Evolutionary conservation across 345 rosid species (phyloP).

Genomic region (Eucalyptus victrix): DNA sequence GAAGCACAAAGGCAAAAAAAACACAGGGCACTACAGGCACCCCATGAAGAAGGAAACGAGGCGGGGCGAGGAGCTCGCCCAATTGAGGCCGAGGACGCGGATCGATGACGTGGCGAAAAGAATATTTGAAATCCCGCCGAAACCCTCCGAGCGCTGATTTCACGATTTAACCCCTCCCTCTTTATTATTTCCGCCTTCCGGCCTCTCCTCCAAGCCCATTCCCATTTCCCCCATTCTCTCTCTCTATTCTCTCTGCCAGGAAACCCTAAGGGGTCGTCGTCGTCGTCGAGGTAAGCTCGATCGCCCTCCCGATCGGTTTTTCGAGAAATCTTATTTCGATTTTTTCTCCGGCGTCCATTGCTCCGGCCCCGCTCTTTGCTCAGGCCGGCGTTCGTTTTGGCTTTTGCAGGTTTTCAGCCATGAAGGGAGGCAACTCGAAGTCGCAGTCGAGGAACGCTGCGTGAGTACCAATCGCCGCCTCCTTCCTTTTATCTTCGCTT

Average conservation of each 20-base stretch:
- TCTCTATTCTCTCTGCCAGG: not conserved
- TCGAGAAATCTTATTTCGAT: not conserved
- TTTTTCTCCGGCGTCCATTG: not conserved
- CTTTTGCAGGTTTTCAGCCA: conserved; percentile 36
- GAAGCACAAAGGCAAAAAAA: not conserved
- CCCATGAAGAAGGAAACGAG: not conserved
- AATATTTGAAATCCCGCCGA: conserved; percentile 63
- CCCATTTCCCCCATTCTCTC: not conserved
- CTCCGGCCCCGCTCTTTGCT: not conserved
- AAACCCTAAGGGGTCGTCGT: not conserved
- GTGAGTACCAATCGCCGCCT: conserved; percentile 14
- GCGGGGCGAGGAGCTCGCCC: not conserved
- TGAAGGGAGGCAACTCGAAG: conserved; percentile 94
- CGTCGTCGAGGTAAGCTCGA: conserved; percentile 2
- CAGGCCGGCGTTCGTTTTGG: not conserved
- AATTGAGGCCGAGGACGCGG: conserved; percentile 13
- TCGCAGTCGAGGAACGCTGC: conserved; percentile 58
- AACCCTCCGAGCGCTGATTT: conserved; percentile 22
- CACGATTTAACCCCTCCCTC: conserved; percentile 45
- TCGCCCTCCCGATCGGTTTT: not conserved
- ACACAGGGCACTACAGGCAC: not conserved
- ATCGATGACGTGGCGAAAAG: conserved; percentile 51
- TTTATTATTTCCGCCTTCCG: conserved; percentile 35
- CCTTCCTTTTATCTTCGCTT: not conserved
- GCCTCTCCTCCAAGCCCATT: not conserved